Base-by-base conservation (phyloP, 2,329 filamentous ascomycete genomes). In the Fusarium poae region DNA sequence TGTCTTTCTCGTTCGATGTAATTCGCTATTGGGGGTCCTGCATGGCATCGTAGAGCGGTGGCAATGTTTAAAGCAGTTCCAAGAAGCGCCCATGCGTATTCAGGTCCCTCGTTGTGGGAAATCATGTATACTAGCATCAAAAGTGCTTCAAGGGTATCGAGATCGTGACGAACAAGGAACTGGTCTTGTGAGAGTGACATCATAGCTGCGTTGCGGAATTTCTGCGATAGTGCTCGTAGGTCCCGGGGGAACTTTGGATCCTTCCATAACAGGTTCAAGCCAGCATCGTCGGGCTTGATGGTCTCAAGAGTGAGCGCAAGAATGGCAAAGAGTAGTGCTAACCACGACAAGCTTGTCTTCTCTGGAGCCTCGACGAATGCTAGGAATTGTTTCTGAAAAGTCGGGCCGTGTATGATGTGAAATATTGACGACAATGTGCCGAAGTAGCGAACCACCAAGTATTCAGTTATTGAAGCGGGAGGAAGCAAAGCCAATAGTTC, bases 51-150 rank as follows among this genome's bases (percentile, higher is more conserved):
- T 0, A 63, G 9, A 3, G 60, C 60, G 1, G 62, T 63, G 5
- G 43, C 58, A 4, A 63, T 63, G 1, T 63, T 63, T 6, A 63
- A 18, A 0, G 60, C 60, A 21, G 42, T 63, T 5, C 60, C 60
- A 1, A 63, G 37, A 39, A 63, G 60, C 0, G 60, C 60, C 60
- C 60, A 63, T 5, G 50, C 59, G 2, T 63, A 63, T 6, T 63
- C 60, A 0, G 60, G 60, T 0, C 60, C 60, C 3, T 63, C 60
- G 1, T 63, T 63, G 5, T 63, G 60, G 0, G 60, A 63, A 0
- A 63, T 63, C 16, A 49, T 63, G 5, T 63, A 53, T 1, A 63
- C 50, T 0, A 63, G 21, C 10, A 63, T 63, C 4, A 63, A 44
- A 5, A 63, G 27, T 6, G 60, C 58, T 5, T 62, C 58, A 0